Base-by-base conservation (phyloP, 139 green algal species). In the Coccomyxa sp. region DNA sequence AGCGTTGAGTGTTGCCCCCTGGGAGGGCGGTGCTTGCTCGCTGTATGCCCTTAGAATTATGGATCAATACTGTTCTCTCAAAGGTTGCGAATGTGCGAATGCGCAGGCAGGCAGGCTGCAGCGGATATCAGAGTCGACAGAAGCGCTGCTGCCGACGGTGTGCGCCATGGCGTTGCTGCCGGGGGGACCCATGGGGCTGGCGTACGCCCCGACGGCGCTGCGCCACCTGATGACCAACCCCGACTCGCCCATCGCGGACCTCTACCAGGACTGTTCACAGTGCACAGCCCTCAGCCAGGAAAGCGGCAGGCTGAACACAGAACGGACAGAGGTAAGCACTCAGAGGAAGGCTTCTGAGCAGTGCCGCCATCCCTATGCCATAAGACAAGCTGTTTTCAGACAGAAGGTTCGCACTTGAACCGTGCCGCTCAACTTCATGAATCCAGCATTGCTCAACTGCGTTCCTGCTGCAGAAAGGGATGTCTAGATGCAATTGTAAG, bases 141-240 rank as follows among this genome's bases (percentile, higher is more conserved):
- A 14, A 16, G 80, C 89, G n/a, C 77, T 94, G 74, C 30, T 87
- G 80, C 91, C 89, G 0, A 83, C 84, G 63, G 90, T 84, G 0
- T 94, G 91, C 81, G 90, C 88, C 7, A 85, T 95, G 84, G 90
- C 92, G 51, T 82, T 94, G 87, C 76, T 95, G 83, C 92, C 91
- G 0, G 51, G 75, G 17, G 79, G 86, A 27, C 81, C 66, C 14
- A 31, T 18, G 15, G 23, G 86, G 76, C 76, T 82, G 81, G 28
- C 75, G 16, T 77, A 88, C 15, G 84, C 89, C 23, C 87, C 91
- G 11, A 78, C 82, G 28, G 80, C 86, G 13, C 85, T 95, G 77
- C 87, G 84, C 32, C 90, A 89, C 67, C 82, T 95, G 45, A 94
- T 95, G 92, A 85, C 89, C 28, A 38, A 82, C 63, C 63, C 63